Evolutionary conservation across 495 filamentous ascomycete species (phyloP), one percentile per base, ranked within the genome.

Genomic region (Annulohypoxylon stygium): DNA sequence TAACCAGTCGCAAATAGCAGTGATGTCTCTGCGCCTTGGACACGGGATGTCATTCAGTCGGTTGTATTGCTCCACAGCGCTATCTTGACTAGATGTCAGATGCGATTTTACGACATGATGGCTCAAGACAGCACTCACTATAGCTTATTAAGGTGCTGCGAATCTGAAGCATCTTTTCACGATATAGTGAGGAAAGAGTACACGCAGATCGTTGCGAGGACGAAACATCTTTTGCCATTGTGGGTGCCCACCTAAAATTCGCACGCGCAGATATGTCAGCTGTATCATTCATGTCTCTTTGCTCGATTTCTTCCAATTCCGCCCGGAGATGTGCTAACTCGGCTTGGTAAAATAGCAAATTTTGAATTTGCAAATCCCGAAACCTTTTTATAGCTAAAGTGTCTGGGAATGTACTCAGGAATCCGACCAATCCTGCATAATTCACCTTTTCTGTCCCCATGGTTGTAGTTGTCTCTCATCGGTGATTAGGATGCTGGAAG

Each of bases 341-440:
- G 12, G 50, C 50, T 30, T 54, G 50, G 12, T 54, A 54, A 12
- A 54, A 54, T 54, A 54, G 25, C 33, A 54, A 54, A 33, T 54
- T 54, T 33, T 25, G 4, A 3, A 54, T 54, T n/a, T 54, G 50
- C 11, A 54, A 54, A 14, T 54, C 50, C 12, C 50, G 25, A n/a
- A 54, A 54, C 14, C 50, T 54, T 3, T 54, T 54, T 10, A 54
- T 25, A 6, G 25, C 50, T 6, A 54, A 11, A 6, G 25, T 54
- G 33, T 54, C 50, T 2, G 50, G 50, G 25, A 30, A 54, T n/a
- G 20, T 2, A 25, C 2, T 33, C 12, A 54, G 30, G 12, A 54
- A 54, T 6, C 12, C 25, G 9, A 11, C 3, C 4, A 54, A 33
- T 14, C 1, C 4, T 33, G 50, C 6, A 25, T 54, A 54, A 5